A percentile compares a stretch with the other conserved stretches of the same genome.
phyloP scores from a whole-genome alignment of 352 stramenopile species.

The Phytophthora pistaciae region DNA sequence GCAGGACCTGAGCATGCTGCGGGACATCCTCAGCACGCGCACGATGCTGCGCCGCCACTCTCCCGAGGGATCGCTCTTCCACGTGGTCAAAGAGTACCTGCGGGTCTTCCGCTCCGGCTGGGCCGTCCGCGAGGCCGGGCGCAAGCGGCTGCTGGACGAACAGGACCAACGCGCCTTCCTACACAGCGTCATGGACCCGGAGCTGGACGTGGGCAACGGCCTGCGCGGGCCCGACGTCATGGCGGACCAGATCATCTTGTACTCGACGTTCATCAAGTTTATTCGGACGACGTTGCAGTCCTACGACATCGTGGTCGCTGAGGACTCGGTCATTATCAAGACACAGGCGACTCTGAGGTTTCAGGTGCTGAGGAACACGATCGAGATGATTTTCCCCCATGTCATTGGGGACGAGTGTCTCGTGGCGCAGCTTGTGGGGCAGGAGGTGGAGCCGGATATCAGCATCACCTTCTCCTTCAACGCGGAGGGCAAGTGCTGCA shows the following conservation, averaged over 20 bases:
- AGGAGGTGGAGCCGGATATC: conserved; percentile 36
- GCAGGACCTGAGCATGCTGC: conserved; percentile 26
- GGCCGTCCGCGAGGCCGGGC: neutral
- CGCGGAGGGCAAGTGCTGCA: conserved; percentile 29
- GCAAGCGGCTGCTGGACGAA: conserved; percentile 27
- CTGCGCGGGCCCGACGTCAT: conserved; percentile 46
- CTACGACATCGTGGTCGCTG: conserved; percentile 43
- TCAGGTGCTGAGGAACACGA: conserved; percentile 56
- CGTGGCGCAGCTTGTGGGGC: conserved; percentile 47
- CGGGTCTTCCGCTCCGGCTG: conserved; percentile 30
- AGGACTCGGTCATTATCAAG: conserved; percentile 47
- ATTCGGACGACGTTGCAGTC: conserved; percentile 38
- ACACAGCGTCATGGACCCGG: conserved; percentile 44
- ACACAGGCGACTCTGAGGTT: conserved; percentile 43
- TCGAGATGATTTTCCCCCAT: conserved; percentile 56
- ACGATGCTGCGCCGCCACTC: conserved; percentile 6
- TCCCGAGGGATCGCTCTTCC: conserved; percentile 36
- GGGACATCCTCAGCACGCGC: conserved; percentile 14
- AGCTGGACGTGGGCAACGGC: conserved; percentile 45
- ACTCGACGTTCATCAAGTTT: conserved; percentile 54
- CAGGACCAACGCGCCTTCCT: conserved; percentile 47
- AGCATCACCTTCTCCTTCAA: conserved; percentile 53
- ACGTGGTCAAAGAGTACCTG: conserved; percentile 37
- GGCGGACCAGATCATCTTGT: conserved; percentile 51
- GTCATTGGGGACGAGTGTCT: conserved; percentile 49